Evolutionary conservation across 352 stramenopile species (phyloP).

Genomic region (Globisporangium echinulatum): DNA sequence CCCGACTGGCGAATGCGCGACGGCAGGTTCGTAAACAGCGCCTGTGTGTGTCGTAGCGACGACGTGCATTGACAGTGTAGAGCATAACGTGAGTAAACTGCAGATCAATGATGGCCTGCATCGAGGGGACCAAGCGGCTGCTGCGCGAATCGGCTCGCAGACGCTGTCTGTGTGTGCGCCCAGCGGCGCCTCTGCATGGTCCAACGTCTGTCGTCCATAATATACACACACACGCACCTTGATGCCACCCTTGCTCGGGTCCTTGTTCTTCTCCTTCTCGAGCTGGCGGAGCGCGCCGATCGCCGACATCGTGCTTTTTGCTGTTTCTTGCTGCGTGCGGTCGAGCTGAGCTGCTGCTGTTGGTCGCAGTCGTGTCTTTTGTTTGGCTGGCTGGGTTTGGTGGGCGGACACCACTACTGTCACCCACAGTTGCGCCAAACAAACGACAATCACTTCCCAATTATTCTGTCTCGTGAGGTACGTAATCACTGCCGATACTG

Average conservation of each 20-base stretch:
- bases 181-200: too few relatives aligned
- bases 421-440: too few relatives aligned
- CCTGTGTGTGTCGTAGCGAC: slow-evolving; percentile 12
- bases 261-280: slow-evolving; percentile 81
- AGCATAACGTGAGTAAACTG: too few relatives aligned
- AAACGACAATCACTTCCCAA: too few relatives aligned
- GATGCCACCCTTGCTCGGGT: slow-evolving; percentile 41
- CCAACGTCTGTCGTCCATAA: too few relatives aligned
- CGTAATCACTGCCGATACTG: not conserved
- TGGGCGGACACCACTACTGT: not conserved
- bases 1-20: slow-evolving; percentile 59
- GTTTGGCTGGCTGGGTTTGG: not conserved
- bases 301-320: slow-evolving; percentile 57
- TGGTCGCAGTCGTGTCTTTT: not conserved
- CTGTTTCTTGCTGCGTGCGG: slow-evolving; percentile 8
- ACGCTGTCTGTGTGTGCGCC: too few relatives aligned
- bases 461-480: too few relatives aligned
- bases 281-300: slow-evolving; percentile 78
- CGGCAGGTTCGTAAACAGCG: slow-evolving; percentile 64
- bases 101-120: too few relatives aligned
- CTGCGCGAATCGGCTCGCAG: not conserved
- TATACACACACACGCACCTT: slow-evolving; percentile 26
- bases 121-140: too few relatives aligned
- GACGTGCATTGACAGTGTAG: not conserved
- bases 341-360: not conserved